Evolutionary conservation across 805 yeast species (phyloP).

Genomic region (Zygotorulaspora danielsina): DNA sequence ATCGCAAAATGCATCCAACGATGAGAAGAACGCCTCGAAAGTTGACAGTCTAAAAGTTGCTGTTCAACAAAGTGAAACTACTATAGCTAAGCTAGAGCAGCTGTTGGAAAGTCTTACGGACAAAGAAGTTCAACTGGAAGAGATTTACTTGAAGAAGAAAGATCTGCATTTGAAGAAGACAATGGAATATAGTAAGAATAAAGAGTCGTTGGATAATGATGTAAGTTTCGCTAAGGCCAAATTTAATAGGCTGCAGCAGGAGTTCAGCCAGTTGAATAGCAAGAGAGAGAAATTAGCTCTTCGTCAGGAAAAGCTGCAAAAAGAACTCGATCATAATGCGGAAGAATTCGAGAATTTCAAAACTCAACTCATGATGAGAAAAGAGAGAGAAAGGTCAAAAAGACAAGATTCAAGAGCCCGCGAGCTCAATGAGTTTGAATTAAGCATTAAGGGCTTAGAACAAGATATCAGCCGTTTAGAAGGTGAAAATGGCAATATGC

Average conservation of each 20-base stretch:
- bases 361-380: conserved; percentile 20
- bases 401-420: conserved; percentile 26
- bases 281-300: conserved; percentile 23
- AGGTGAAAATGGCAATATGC: conserved; percentile 29
- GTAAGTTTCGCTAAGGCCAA: conserved; percentile 12
- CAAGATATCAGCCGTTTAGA: conserved; percentile 35
- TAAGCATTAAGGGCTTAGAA: conserved; percentile 32
- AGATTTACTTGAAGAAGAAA: conserved; percentile 36
- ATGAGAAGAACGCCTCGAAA: conserved; percentile 51
- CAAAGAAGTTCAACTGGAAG: conserved; percentile 31
- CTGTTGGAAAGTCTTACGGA: conserved; percentile 16
- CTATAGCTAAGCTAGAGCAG: conserved; percentile 22
- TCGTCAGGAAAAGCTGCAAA: conserved; percentile 25
- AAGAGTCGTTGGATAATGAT: conserved; percentile 21
- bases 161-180: conserved; percentile 36
- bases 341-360: conserved; percentile 25
- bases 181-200: conserved; percentile 29
- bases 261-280: conserved; percentile 19
- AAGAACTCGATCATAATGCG: conserved; percentile 25
- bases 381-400: conserved; percentile 21
- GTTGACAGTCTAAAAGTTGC: conserved; percentile 47
- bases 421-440: conserved; percentile 30
- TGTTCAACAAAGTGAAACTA: conserved; percentile 37
- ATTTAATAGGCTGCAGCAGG: conserved; percentile 21
- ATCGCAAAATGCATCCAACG: conserved; percentile 47